These are phyloP conservation scores for Mucor lusitanicus DNA, from an alignment of 371 early-diverging fungal genomes.

Conservation along the genomic window DNA sequence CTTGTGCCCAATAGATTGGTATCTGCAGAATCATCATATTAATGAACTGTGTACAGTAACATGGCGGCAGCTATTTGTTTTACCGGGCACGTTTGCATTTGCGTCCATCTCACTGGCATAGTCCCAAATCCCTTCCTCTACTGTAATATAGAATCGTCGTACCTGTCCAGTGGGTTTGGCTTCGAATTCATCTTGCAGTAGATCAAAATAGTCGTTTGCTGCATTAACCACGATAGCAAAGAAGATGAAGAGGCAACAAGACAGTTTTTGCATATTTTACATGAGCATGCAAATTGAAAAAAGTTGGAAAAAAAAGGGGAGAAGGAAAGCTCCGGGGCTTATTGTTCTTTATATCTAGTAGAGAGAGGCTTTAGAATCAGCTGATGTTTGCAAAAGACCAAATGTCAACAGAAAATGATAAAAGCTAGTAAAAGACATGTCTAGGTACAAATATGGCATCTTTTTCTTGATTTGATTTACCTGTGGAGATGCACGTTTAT, in stretches of 20 bases:
- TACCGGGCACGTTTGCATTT: slow-evolving; percentile 18
- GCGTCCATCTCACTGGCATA: slow-evolving; percentile 27
- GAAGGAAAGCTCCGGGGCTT: neutral
- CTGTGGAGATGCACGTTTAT: neutral
- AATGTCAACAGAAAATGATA: neutral
- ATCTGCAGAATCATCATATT: neutral
- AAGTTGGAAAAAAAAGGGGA: neutral
- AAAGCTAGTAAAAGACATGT: neutral
- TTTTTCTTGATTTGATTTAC: neutral
- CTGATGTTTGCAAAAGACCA: neutral
- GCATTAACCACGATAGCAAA: neutral
- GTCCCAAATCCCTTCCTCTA: slow-evolving; percentile 53
- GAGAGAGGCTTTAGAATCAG: neutral
- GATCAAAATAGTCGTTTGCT: slow-evolving; percentile 27
- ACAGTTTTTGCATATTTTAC: neutral
- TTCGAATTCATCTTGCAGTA: slow-evolving; percentile 36
- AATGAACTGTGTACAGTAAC: neutral
- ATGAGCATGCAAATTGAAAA: neutral
- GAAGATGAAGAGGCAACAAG: neutral
- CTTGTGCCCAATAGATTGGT: slow-evolving; percentile 31
- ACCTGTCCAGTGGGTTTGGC: slow-evolving; percentile 23
- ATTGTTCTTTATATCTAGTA: neutral
- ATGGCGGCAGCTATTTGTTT: neutral
- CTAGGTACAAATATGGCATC: neutral
- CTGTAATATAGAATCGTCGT: slow-evolving; percentile 45